Evolutionary conservation across 768 basidiomycete genomes (phyloP).

Genomic region (Tulasnella sp.): DNA sequence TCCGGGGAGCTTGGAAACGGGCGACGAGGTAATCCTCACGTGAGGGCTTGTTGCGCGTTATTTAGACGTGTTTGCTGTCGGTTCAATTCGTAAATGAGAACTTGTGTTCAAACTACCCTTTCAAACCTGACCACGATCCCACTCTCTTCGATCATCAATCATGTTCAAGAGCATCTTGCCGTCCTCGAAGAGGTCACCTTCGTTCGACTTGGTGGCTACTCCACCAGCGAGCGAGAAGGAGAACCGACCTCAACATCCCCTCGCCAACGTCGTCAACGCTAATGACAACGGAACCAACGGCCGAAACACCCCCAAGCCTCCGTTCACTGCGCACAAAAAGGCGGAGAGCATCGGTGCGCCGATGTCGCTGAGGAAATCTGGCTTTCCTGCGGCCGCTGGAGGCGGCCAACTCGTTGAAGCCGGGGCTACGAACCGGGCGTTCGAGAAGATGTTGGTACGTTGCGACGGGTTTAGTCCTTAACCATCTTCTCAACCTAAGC

Average conservation of each 20-base stretch:
- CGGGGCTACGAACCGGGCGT: conserved; percentile 64
- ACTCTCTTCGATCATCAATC: conserved; percentile 35
- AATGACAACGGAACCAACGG: conserved; percentile 3
- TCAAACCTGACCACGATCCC: conserved; percentile 21
- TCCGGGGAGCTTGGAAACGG: not conserved
- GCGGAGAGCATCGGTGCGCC: not conserved
- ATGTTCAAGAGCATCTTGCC: conserved; percentile 87
- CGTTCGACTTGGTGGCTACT: conserved; percentile 39
- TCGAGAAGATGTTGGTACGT: conserved; percentile 79
- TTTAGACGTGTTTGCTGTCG: conserved; percentile 20
- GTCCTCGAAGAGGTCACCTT: conserved; percentile 60
- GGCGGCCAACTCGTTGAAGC: conserved; percentile 40
- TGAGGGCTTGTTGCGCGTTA: conserved; percentile 28
- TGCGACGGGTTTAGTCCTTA: not conserved
- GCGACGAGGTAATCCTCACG: conserved; percentile 5
- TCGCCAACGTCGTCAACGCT: conserved; percentile 20
- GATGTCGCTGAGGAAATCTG: conserved; percentile 11
- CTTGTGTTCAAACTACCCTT: conserved; percentile 25
- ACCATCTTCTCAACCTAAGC: not conserved
- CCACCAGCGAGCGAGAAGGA: conserved; percentile 13
- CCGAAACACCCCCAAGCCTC: conserved; percentile 8
- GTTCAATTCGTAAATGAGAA: conserved; percentile 23
- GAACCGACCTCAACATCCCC: conserved; percentile 31
- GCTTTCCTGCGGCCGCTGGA: not conserved
- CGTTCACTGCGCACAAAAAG: conserved; percentile 13